Percentiles rank a stretch among this genome's conserved stretches.
Evolutionary conservation across 495 filamentous ascomycete species (phyloP).

Genomic region (Penicillium salamii): DNA sequence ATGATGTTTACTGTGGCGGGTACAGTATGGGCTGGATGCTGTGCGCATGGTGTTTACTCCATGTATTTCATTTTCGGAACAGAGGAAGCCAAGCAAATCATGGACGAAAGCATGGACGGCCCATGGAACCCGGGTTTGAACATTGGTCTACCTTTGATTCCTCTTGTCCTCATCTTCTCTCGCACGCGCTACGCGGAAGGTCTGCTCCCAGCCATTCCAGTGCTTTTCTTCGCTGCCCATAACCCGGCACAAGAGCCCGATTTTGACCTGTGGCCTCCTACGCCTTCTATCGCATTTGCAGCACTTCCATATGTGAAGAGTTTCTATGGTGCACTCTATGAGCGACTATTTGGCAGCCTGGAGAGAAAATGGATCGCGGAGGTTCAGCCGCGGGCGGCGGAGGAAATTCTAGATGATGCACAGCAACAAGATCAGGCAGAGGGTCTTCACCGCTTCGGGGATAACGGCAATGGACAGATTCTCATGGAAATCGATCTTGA

Average conservation of each 20-base stretch:
- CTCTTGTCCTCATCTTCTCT: constrained; percentile 55
- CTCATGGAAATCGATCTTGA: constrained; percentile 47
- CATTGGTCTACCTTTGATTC: constrained; percentile 62
- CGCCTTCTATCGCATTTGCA: constrained; percentile 65
- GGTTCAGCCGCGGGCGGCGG: constrained; percentile 59
- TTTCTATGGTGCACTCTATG: constrained; percentile 64
- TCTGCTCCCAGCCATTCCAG: constrained; percentile 58
- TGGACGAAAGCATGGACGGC: constrained; percentile 38
- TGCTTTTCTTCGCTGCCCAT: constrained; percentile 58
- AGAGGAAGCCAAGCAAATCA: constrained; percentile 53
- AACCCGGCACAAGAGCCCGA: constrained; percentile 42
- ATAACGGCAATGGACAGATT: constrained; percentile 38
- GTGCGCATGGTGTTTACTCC: constrained; percentile 57
- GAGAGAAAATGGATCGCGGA: constrained; percentile 66
- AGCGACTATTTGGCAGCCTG: constrained; percentile 56
- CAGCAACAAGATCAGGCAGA: constrained; percentile 45
- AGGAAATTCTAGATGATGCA: constrained; percentile 45
- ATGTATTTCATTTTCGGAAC: constrained; percentile 62
- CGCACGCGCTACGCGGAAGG: constrained; percentile 58
- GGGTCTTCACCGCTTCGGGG: constrained; percentile 35
- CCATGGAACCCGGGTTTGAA: constrained; percentile 41
- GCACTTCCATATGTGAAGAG: constrained; percentile 66
- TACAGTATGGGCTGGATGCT: constrained; percentile 54
- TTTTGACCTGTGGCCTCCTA: constrained; percentile 67
- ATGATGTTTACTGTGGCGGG: constrained; percentile 53